Conservation (phyloP, 495 filamentous ascomycete species). For the Tuber magnatum region DNA sequence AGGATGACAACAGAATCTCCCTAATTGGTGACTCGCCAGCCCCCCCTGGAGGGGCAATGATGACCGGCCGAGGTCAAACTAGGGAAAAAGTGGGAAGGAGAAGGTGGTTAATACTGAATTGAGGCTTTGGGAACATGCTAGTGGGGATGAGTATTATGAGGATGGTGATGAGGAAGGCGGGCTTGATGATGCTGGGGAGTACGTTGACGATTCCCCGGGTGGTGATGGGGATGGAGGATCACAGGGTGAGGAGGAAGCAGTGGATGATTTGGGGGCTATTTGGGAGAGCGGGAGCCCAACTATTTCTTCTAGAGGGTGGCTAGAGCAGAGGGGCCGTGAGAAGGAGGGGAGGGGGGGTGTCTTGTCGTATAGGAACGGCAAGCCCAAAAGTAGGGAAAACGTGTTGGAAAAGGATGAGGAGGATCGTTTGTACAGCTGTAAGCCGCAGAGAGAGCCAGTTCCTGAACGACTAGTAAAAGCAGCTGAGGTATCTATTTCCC, state of each 20-base stretch:
- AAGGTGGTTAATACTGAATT: conserved; percentile 30
- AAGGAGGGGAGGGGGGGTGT: not conserved
- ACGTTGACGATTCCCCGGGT: conserved; percentile 19
- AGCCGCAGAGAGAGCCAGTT: not conserved
- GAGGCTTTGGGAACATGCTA: conserved; percentile 23
- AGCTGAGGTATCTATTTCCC: not conserved
- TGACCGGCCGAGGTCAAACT: conserved; percentile 8
- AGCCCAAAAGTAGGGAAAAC: not conserved
- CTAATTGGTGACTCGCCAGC: conserved; percentile 22
- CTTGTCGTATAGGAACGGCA: conserved; percentile 3
- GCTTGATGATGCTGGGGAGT: conserved; percentile 10
- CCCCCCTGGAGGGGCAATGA: conserved; percentile 18
- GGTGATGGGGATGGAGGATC: conserved; percentile 22
- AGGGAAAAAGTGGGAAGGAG: conserved; percentile 21
- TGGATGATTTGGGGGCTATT: conserved; percentile 13
- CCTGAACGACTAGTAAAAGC: not conserved
- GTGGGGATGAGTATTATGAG: conserved; percentile 19
- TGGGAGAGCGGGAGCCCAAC: conserved; percentile 31
- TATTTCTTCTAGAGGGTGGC: conserved; percentile 31
- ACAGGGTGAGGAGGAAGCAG: conserved; percentile 25
- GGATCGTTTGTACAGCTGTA: not conserved
- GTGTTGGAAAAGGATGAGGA: not conserved
- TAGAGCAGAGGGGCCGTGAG: not conserved
- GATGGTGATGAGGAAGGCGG: conserved; percentile 11
- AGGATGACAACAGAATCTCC: conserved; percentile 26